Evolutionary conservation across 176 grass and related monocot species (phyloP), one percentile per base, ranked within the genome.

Genomic region (Phoenix roebelenii): DNA sequence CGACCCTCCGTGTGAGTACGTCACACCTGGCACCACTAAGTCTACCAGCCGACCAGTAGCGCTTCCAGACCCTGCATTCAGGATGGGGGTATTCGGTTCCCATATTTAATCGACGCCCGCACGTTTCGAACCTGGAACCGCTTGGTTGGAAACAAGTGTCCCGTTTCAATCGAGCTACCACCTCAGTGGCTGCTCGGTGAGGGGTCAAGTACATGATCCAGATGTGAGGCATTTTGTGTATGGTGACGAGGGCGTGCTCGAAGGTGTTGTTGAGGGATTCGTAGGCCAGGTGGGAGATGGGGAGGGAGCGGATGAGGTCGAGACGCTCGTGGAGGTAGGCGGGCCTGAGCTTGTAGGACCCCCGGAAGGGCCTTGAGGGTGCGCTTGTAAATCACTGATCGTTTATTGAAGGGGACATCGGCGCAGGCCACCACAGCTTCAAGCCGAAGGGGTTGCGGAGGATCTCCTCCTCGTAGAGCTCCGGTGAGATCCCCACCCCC

Each of bases 201-300:
- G 80, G 29, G 5, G 76, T 30, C 74, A 93, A 80, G 77, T 93
- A 81, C 69, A 93, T 77, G 14, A 73, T 32, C 88, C 88, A 93
- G 51, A 88, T 53, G 51, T 77, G 83, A 15, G 88, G 88, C 88
- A 93, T 93, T 73, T 87, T 86, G 80, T 88, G 88, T 83, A 93
- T 88, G 52, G 83, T 88, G 67, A 81, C 80, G 49, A 93, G 88
- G 18, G 88, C 73, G 3, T 83, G 83, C 73, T 93, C 88, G 67
- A 88, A 93, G 50, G 83, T 88, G 77, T 93, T 87, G 88, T 93
- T 78, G 70, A 88, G 88, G 23, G 83, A 93, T 18, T 59, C 44
- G 76, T 87, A 93, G 51, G 74, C 73, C 19, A 22, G 51, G 77
- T 93, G 76, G 59, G 81, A 63, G 70, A 93, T 72, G 10, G 88